These are phyloP conservation scores for Xylaria sp. DNA, from an alignment of 2,329 filamentous ascomycete species.

Conservation along the genomic window DNA sequence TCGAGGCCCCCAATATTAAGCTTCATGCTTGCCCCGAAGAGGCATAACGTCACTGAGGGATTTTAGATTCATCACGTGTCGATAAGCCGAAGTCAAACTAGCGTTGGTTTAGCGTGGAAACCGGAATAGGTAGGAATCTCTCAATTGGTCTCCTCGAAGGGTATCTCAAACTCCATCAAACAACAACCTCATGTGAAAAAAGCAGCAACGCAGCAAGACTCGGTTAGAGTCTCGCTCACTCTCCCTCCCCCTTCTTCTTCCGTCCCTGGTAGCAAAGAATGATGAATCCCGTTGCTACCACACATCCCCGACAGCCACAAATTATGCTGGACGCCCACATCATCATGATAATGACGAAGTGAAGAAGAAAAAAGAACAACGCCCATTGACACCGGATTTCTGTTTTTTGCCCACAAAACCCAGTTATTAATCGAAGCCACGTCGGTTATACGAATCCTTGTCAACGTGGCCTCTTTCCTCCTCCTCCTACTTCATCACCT, in stretches of 20 bases:
- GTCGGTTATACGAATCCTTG: background rate
- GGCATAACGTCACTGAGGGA: background rate
- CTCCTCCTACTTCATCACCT: background rate
- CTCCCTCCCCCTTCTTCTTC: no score
- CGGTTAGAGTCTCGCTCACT: no score
- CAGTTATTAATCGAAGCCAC: background rate
- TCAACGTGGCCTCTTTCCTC: background rate
- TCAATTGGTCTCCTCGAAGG: constrained; percentile 21
- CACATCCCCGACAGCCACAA: background rate
- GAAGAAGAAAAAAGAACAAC: background rate
- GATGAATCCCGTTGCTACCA: background rate
- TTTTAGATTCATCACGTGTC: constrained; percentile 4
- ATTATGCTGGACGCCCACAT: background rate
- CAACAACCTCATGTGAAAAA: constrained; percentile 12
- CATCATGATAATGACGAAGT: background rate
- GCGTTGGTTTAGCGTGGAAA: constrained; percentile 11
- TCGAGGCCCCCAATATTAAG: background rate
- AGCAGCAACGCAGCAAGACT: background rate
- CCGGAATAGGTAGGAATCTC: constrained; percentile 6
- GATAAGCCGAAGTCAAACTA: constrained; percentile 5
- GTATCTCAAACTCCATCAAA: constrained; percentile 28
- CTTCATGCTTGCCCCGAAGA: background rate
- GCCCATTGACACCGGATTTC: background rate
- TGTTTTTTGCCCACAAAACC: background rate
- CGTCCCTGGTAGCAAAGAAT: background rate